A percentile compares a stretch with the other conserved stretches of the same genome.
phyloP scores from a whole-genome alignment of 1,284 basidiomycete species.

The Abortiporus biennis region DNA sequence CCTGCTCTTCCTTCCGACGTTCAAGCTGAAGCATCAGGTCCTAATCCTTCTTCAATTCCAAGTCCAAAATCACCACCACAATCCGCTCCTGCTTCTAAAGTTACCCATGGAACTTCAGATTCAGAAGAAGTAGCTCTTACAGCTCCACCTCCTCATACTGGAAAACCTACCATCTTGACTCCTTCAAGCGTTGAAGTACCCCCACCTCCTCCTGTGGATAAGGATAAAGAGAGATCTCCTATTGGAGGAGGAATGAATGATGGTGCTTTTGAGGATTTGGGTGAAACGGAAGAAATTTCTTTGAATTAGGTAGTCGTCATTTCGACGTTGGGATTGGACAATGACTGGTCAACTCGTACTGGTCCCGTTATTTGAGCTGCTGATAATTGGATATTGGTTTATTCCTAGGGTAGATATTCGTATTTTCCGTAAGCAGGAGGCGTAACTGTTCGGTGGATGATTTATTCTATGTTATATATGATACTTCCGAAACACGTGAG shows the following conservation, averaged over 20 bases:
- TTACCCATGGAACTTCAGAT: conserved; percentile 8
- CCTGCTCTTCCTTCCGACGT: conserved; percentile 12
- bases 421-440: too few species aligned
- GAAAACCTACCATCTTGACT: conserved; percentile 32
- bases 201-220: conserved; percentile 70
- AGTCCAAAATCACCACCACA: conserved; percentile 10
- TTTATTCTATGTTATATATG: too few species aligned
- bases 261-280: conserved; percentile 62
- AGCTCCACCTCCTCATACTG: conserved; percentile 16
- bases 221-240: conserved; percentile 54
- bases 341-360: too few species aligned
- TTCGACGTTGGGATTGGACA: too few species aligned
- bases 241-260: conserved; percentile 27
- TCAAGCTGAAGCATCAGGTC: conserved; percentile 8
- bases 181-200: conserved; percentile 68
- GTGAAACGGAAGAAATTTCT: conserved; percentile 66
- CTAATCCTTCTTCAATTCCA: conserved; percentile 16
- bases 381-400: too few species aligned
- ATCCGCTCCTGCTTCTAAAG: conserved; percentile 6
- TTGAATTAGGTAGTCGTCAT: conserved; percentile 30
- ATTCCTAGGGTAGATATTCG: too few species aligned
- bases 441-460: too few species aligned
- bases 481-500: too few species aligned
- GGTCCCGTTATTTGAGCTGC: too few species aligned
- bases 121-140: conserved; percentile 23